These are phyloP conservation scores for Piromyces finnis DNA, from an alignment of 192 early-diverging fungal species.

Conservation along the genomic window DNA sequence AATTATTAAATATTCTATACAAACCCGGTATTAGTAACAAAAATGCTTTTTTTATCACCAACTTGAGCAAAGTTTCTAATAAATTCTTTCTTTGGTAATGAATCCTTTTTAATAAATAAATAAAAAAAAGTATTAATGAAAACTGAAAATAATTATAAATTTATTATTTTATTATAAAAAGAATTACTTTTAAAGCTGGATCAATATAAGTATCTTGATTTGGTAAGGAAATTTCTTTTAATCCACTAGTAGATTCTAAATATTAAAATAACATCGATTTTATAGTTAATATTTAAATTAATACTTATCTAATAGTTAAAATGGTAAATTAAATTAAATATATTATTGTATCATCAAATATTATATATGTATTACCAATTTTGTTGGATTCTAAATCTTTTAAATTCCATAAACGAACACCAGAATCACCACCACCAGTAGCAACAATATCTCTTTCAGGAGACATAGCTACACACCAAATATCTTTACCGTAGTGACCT, in stretches of 20 bases:
- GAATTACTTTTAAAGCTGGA: conserved; percentile 2
- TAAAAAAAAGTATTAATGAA: too few species aligned
- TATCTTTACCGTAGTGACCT: conserved; percentile 60
- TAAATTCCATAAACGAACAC: conserved; percentile 54
- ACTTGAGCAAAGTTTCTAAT: conserved; percentile 26
- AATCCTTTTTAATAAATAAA: too few species aligned
- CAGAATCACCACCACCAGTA: conserved; percentile 66
- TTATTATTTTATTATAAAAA: too few species aligned
- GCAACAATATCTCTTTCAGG: conserved; percentile 27
- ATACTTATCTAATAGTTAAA: too few species aligned
- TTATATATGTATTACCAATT: conserved; percentile 24
- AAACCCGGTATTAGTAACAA: conserved; percentile 22
- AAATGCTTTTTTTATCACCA: conserved; percentile 5
- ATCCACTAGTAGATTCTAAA: background rate
- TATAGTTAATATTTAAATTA: too few species aligned
- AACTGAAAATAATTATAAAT: too few species aligned
- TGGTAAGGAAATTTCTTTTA: background rate
- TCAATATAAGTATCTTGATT: conserved; percentile 8
- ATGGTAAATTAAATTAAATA: too few species aligned
- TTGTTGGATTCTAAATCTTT: conserved; percentile 24
- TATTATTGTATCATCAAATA: too few species aligned
- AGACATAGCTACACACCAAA: conserved; percentile 59
- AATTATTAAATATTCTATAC: background rate
- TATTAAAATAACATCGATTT: background rate
- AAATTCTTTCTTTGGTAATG: conserved; percentile 8